Evolutionary conservation across 371 early-diverging fungal genomes (phyloP).

Genomic region (Rhizomucor miehei): DNA sequence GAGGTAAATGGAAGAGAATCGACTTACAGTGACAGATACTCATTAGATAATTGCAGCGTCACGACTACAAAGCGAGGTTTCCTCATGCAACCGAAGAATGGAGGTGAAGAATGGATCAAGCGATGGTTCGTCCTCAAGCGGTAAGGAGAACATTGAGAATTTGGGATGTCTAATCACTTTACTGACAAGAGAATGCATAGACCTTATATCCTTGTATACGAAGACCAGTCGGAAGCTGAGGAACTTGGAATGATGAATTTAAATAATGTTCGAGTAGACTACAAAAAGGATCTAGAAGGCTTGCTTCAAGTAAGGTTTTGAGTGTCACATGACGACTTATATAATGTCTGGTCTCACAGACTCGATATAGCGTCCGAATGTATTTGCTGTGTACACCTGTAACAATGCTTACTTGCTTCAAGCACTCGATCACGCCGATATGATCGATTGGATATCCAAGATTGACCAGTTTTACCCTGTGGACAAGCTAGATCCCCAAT

Average conservation of each 20-base stretch:
- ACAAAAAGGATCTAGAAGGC: conserved; percentile 57
- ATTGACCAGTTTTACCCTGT: conserved; percentile 54
- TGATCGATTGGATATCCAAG: conserved; percentile 74
- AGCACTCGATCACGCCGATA: conserved; percentile 62
- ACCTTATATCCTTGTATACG: conserved; percentile 79
- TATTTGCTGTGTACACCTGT: conserved; percentile 74
- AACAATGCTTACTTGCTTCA: conserved; percentile 74
- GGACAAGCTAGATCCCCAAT: conserved; percentile 4
- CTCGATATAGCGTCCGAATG: conserved; percentile 48
- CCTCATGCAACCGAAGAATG: conserved; percentile 59
- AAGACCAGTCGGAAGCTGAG: conserved; percentile 55
- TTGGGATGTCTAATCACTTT: too few relatives aligned
- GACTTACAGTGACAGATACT: conserved; percentile 7
- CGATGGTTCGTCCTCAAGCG: conserved; percentile 83
- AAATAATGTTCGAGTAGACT: conserved; percentile 61
- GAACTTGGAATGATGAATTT: conserved; percentile 74
- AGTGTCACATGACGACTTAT: neutral
- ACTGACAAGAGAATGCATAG: conserved; percentile 16
- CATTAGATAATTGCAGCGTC: conserved; percentile 25
- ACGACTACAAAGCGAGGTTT: conserved; percentile 51
- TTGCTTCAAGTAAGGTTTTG: conserved; percentile 27
- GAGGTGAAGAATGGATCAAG: conserved; percentile 68
- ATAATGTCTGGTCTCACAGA: neutral
- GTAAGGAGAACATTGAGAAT: conserved; percentile 25
- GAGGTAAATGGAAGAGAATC: conserved; percentile 47